Evolutionary conservation across 345 rosid genomes (phyloP), one percentile per base, ranked within the genome.

Genomic region (Lepidium sativum): DNA sequence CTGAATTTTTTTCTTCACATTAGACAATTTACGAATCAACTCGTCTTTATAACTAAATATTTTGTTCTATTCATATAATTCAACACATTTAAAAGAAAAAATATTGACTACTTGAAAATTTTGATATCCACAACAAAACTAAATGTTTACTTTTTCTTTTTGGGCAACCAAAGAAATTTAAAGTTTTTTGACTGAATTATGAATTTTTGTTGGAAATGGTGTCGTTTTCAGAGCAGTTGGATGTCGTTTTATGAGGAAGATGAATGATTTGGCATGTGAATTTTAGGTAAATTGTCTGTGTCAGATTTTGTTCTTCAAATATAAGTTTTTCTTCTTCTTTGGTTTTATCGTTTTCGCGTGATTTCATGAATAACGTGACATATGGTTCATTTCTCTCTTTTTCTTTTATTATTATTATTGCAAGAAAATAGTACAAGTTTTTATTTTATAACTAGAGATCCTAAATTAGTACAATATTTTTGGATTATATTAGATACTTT

Each of bases 141-240:
- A 25, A 25, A 25, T 5, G 4, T 25, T 25, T 4, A 6, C 29
- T 25, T 25, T 25, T 25, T 23, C 1, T 20, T 25, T 25, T 25
- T 1, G 29, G 29, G 6, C 0, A 25, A 25, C 6, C 6, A 25
- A 25, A 25, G 29, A 25, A 25, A 25, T 25, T 25, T 20, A 20
- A 20, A 20, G 21, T 20, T 20, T 40, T 40, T 32, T n/a, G 50
- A 65, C 45, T 2, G 12, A 23, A 14, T 13, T n/a, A n/a, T n/a
- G 13, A 13, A 54, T 8, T 11, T 6, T 23, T 57, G 34, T n/a
- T n/a, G n/a, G n/a, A n/a, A 9, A 31, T 38, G 18, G 16, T 6
- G 59, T 63, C 64, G 59, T 64, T 71, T 71, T 64, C 70, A 33
- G 16, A 64, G 70, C 75, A 65, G 76, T 65, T 65, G 48, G 53